phyloP scores from a whole-genome alignment of 176 grass and related monocot genomes.

The Guadua angustifolia region DNA sequence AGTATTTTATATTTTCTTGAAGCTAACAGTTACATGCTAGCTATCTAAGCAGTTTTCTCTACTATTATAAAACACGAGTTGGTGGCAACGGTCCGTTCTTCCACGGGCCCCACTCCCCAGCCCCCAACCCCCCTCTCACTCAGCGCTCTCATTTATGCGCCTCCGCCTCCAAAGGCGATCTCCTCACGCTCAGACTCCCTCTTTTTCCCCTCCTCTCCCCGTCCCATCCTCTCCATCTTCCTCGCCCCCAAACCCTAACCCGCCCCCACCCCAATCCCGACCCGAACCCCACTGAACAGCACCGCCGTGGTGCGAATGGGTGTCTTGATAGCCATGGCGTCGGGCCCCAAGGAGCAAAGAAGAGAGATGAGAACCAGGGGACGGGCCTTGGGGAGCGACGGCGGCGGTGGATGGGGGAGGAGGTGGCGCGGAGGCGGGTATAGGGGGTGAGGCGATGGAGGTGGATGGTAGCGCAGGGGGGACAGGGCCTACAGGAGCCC shows the following conservation, averaged over 20 bases:
- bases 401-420: conserved; percentile 40
- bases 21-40: no score
- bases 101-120: no score
- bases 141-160: no score
- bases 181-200: no score
- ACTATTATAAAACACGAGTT: no score
- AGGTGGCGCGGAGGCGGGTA: conserved; percentile 46
- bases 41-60: no score
- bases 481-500: no score
- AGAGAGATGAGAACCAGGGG: no score
- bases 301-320: conserved; percentile 31
- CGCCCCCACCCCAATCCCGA: conserved; percentile 23
- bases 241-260: conserved; percentile 65
- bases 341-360: conserved; percentile 51
- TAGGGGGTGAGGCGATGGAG: conserved; percentile 53
- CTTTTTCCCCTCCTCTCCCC: neutral
- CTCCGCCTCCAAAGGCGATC: no score
- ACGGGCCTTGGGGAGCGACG: conserved; percentile 22
- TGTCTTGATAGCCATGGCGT: neutral
- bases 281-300: conserved; percentile 35
- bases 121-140: no score
- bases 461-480: conserved; percentile 55
- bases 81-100: no score
- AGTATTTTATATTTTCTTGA: no score
- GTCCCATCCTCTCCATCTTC: conserved; percentile 54